phyloP scores from a whole-genome alignment of 108 stramenopile genomes.

The Mediolabrus comicus region DNA sequence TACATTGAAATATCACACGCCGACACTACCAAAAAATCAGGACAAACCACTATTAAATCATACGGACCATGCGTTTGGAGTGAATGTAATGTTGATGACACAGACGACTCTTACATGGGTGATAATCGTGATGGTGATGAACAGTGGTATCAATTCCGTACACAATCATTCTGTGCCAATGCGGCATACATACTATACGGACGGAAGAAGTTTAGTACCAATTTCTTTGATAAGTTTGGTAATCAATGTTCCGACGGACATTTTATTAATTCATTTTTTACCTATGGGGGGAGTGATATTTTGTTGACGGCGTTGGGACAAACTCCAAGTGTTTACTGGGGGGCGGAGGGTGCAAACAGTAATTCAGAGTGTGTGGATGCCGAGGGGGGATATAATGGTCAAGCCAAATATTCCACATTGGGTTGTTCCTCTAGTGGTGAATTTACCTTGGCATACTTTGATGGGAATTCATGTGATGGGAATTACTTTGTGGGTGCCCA shows the following conservation, averaged over 20 bases:
- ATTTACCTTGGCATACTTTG: constrained; percentile 33
- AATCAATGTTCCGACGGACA: constrained; percentile 24
- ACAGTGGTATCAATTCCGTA: constrained; percentile 62
- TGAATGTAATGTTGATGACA: constrained; percentile 41
- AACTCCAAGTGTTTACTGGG: not conserved
- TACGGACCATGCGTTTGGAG: constrained; percentile 19
- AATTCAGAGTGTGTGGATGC: not conserved
- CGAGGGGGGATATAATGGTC: constrained; percentile 20
- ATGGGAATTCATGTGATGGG: constrained; percentile 40
- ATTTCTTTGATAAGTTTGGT: constrained; percentile 1
- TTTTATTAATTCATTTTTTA: constrained; percentile 66
- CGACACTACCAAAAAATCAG: not conserved
- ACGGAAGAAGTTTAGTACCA: not conserved
- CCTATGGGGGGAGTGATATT: constrained; percentile 45
- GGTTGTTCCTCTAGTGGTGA: constrained; percentile 43
- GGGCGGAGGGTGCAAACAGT: not conserved
- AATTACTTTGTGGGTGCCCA: constrained; percentile 28
- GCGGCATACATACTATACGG: constrained; percentile 59
- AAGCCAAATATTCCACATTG: constrained; percentile 19
- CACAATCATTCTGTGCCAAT: constrained; percentile 54
- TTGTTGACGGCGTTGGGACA: constrained; percentile 27
- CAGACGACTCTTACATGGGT: constrained; percentile 25
- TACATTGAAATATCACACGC: not conserved
- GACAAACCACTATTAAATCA: not conserved
- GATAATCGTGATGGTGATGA: constrained; percentile 27